Conservation (phyloP, 1,284 basidiomycete species). For the Trichosporon sp. region DNA sequence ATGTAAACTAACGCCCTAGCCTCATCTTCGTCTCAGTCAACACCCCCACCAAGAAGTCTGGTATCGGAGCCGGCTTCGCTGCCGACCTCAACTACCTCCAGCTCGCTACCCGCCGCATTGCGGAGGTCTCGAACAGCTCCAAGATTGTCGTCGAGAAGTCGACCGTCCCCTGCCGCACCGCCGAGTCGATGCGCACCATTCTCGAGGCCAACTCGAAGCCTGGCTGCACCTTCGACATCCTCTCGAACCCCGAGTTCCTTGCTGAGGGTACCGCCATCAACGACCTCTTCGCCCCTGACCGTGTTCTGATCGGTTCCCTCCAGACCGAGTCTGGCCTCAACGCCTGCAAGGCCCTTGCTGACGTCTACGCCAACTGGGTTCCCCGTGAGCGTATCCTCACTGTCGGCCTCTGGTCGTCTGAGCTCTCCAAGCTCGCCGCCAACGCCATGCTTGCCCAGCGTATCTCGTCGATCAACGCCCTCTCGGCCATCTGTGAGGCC, state of each 20-base stretch:
- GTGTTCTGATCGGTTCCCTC: conserved; percentile 94
- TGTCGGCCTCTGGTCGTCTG: conserved; percentile 97
- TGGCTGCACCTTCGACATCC: conserved; percentile 88
- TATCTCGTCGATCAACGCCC: conserved; percentile 95
- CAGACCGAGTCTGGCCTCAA: conserved; percentile 75
- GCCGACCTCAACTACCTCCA: conserved; percentile 98
- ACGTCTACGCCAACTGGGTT: conserved; percentile 94
- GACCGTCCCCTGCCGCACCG: conserved; percentile 95
- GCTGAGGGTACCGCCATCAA: conserved; percentile 94
- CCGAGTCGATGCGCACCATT: conserved; percentile 95
- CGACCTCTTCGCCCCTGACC: conserved; percentile 84
- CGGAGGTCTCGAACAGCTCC: conserved; percentile 76
- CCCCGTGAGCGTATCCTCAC: conserved; percentile 76
- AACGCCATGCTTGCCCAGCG: conserved; percentile 98
- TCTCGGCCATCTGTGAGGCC: conserved; percentile 98
- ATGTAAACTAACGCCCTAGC: conserved; percentile 22
- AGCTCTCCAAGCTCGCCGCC: conserved; percentile 96
- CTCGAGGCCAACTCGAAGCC: conserved; percentile 95
- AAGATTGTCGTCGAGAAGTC: conserved; percentile 99
- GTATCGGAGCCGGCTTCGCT: conserved; percentile 94
- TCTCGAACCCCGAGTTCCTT: conserved; percentile 97
- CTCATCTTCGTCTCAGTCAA: conserved; percentile 62
- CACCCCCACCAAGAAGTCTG: conserved; percentile 96
- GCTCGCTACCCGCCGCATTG: conserved; percentile 90
- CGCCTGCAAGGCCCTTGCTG: conserved; percentile 69